Base-by-base conservation (phyloP, 257 asterid genomes). In the Solanum lignicaule region DNA sequence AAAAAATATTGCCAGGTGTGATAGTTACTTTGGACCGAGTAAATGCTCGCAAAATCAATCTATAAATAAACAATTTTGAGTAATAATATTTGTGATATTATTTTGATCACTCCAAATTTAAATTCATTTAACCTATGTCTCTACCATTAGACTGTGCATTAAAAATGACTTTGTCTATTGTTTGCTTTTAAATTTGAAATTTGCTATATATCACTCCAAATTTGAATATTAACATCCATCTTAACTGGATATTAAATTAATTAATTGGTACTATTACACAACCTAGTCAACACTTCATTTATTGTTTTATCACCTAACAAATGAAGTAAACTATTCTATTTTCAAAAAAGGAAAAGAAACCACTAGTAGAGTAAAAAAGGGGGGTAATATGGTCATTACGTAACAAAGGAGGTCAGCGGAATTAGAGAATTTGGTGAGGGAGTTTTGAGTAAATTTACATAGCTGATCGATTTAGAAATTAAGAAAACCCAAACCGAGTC, bases 1-100 rank as follows among this genome's bases (percentile, higher is more conserved):
- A 21, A 58, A 20, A 58, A 0, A 7, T 0, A 58, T 20, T 20
- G 1, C 0, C 2, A 7, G 2, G 12, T 58, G 10, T 7, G n/a
- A 21, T 20, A 20, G 23, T 58, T 58, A 21, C 12, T 58, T 58
- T 58, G 12, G 12, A 21, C 27, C 10, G 13, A 20, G 4, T 7
- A 12, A 0, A 1, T 58, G 2, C 12, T 7, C 23, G 12, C 12
- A 13, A 21, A 58, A 58, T 58, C 0, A 58, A 7, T 58, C 25
- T 20, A 20, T 58, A 2, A 0, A 58, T 21, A 21, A 21, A 58
- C 0, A 58, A 58, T 21, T 58, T 58, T 58, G 68, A 21, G 68
- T 58, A 58, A 21, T 58, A 55, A 55, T 18, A 55, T 55, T 55
- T 55, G 25, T 21, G 14, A 60, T 60, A 60, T 60, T 60, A 21